Evolutionary conservation across 2,329 filamentous ascomycete species (phyloP).

Genomic region (Decorospora gaudefroyi): DNA sequence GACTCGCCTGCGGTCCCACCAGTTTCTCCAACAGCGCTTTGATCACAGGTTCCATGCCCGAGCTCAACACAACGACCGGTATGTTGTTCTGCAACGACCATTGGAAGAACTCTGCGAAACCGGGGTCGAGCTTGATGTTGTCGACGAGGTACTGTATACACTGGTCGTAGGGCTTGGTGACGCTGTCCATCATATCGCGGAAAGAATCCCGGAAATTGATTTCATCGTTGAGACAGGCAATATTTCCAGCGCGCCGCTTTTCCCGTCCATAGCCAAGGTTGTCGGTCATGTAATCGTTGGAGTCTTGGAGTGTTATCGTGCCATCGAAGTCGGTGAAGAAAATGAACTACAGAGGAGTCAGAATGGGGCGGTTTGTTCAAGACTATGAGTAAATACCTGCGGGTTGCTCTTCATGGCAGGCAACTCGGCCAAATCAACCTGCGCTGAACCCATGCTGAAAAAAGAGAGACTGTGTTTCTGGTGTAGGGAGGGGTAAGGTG

Average conservation of each 20-base stretch:
- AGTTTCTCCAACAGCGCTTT: constrained; percentile 77
- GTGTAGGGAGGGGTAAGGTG: constrained; percentile 4
- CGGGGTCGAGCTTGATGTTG: constrained; percentile 86
- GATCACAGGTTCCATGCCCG: constrained; percentile 93
- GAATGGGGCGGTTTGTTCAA: constrained; percentile 9
- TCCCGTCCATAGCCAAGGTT: constrained; percentile 81
- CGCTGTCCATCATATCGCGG: constrained; percentile 87
- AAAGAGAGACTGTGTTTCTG: neutral
- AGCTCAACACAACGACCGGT: constrained; percentile 87
- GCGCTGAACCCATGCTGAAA: constrained; percentile 41
- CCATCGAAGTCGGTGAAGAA: constrained; percentile 99
- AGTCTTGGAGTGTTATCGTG: constrained; percentile 80
- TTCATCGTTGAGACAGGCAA: constrained; percentile 72
- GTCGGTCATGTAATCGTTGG: constrained; percentile 78
- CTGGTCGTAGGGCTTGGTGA: constrained; percentile 77
- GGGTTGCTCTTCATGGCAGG: constrained; percentile 63
- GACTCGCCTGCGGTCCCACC: constrained; percentile 74
- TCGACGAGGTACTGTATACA: constrained; percentile 78
- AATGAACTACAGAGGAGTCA: constrained; percentile 65
- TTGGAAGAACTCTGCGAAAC: constrained; percentile 84
- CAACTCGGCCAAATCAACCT: constrained; percentile 45
- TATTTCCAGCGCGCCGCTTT: constrained; percentile 72
- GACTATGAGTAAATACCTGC: constrained; percentile 43
- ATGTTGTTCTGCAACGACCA: constrained; percentile 83
- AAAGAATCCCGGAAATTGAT: constrained; percentile 82